Conservation (phyloP, 2,329 filamentous ascomycete species). For the Clonostachys rosea region DNA sequence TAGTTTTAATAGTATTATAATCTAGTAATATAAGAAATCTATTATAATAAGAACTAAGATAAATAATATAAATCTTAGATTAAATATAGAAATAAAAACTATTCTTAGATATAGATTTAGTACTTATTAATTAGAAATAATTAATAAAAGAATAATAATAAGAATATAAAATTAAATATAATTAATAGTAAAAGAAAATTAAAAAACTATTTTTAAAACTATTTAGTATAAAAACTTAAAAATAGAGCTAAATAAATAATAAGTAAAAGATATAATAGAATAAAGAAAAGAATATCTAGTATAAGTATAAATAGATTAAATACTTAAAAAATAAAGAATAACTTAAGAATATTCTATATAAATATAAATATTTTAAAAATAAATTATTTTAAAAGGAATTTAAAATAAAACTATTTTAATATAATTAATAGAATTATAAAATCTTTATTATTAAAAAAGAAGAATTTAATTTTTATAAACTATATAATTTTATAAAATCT, state of each 20-base stretch:
- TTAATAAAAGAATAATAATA: neutral
- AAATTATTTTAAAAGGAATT: neutral
- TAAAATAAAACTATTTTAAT: no score
- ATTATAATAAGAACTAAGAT: neutral
- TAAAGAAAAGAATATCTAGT: neutral
- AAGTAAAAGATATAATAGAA: neutral
- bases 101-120: neutral
- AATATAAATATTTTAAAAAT: constrained; percentile 6
- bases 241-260: neutral
- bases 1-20: neutral
- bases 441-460: no score
- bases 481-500: no score
- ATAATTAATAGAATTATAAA: no score
- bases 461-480: no score
- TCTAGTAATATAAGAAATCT: neutral
- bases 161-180: neutral
- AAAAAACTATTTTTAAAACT: neutral
- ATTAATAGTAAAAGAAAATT: neutral
- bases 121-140: neutral
- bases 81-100: neutral
- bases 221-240: neutral
- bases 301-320: neutral
- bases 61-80: neutral
- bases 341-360: neutral
- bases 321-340: neutral